These are phyloP conservation scores for Clavispora phyllophila DNA, from an alignment of 805 yeast genomes.

Conservation along the genomic window DNA sequence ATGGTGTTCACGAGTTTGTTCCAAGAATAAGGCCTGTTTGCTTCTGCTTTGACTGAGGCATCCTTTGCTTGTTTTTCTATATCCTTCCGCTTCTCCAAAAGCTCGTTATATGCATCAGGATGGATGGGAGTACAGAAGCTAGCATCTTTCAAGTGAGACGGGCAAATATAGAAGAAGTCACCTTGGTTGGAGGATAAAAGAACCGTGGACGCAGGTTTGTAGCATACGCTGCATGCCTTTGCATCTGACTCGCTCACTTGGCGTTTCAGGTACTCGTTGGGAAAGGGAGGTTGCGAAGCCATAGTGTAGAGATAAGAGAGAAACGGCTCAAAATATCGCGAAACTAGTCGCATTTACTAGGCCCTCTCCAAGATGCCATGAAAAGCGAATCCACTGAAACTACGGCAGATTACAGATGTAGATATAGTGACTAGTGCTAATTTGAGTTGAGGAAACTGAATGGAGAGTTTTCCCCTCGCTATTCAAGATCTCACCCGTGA, in stretches of 20 bases:
- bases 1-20: conserved; percentile 20
- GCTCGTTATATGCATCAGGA: conserved; percentile 29
- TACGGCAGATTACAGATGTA: no score
- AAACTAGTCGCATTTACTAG: no score
- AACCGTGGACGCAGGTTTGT: conserved; percentile 43
- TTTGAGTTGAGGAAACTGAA: no score
- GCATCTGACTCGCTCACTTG: conserved; percentile 38
- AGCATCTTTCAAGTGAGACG: conserved; percentile 41
- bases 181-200: conserved; percentile 40
- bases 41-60: conserved; percentile 20
- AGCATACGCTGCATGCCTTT: conserved; percentile 48
- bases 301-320: not conserved
- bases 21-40: conserved; percentile 31
- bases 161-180: conserved; percentile 53
- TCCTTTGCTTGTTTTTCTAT: conserved; percentile 16
- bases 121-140: conserved; percentile 40
- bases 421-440: no score
- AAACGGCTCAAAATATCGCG: not conserved
- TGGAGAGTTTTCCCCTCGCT: no score
- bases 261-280: conserved; percentile 39
- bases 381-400: no score
- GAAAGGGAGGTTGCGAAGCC: conserved; percentile 12
- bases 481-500: no score
- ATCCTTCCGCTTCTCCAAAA: conserved; percentile 18
- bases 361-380: no score